Evolutionary conservation across 768 basidiomycete genomes (phyloP).

Genomic region (Lactarius sp.): DNA sequence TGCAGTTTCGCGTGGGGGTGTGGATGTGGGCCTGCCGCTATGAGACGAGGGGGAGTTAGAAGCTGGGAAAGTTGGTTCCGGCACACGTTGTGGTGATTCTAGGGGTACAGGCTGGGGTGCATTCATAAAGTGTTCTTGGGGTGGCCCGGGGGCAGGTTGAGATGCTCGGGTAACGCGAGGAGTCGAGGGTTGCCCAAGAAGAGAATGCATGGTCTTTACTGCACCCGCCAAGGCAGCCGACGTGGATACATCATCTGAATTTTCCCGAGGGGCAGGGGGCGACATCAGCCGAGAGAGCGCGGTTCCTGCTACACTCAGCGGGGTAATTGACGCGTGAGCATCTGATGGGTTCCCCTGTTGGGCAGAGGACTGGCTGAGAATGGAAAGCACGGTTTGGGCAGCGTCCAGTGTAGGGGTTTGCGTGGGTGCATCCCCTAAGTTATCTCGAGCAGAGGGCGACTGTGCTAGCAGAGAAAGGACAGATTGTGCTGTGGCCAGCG

Average conservation of each 20-base stretch:
- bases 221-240: background rate
- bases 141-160: background rate
- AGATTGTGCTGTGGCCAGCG: background rate
- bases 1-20: conserved; percentile 1
- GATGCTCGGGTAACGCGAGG: background rate
- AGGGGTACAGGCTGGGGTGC: background rate
- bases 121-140: background rate
- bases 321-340: background rate
- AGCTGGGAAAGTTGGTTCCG: background rate
- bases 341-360: background rate
- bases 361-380: background rate
- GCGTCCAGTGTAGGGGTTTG: background rate
- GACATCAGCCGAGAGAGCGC: background rate
- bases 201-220: background rate
- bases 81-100: background rate
- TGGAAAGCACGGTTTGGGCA: background rate
- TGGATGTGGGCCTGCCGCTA: background rate
- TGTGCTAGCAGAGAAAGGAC: background rate
- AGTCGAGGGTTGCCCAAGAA: background rate
- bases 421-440: background rate
- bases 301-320: background rate
- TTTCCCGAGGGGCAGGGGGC: background rate
- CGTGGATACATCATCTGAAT: background rate
- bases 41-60: background rate
- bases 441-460: background rate